Conservation (phyloP, 495 filamentous ascomycete species). For the Lineolata rhizophorae region DNA sequence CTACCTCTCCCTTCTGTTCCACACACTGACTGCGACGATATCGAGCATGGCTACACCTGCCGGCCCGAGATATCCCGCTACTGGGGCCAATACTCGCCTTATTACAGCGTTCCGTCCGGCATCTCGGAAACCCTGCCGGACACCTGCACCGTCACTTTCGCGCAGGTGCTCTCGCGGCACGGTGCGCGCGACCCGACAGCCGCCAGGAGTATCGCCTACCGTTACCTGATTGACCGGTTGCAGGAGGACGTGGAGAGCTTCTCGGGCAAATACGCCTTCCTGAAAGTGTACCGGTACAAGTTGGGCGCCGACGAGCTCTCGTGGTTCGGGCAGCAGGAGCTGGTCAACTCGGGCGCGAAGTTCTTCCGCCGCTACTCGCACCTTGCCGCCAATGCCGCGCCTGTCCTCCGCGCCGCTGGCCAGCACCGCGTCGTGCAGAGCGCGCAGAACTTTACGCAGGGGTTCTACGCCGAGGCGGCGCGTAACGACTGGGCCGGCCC, state of each 20-base stretch:
- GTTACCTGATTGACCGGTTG: slow-evolving; percentile 24
- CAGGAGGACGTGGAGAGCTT: slow-evolving; percentile 31
- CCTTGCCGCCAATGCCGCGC: slow-evolving; percentile 28
- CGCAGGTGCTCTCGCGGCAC: slow-evolving; percentile 58
- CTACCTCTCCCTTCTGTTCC: too few relatives aligned
- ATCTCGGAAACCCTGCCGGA: too few relatives aligned
- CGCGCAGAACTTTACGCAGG: slow-evolving; percentile 47
- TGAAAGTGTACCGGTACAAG: slow-evolving; percentile 45
- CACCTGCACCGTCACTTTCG: slow-evolving; percentile 63
- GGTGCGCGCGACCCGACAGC: slow-evolving; percentile 62
- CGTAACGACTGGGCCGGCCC: slow-evolving; percentile 29
- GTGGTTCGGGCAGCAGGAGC: slow-evolving; percentile 43
- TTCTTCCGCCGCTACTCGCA: slow-evolving; percentile 49
- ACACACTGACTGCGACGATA: slow-evolving; percentile 40
- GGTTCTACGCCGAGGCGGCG: too few relatives aligned
- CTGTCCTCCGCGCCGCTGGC: slow-evolving; percentile 52
- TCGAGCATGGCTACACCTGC: slow-evolving; percentile 42
- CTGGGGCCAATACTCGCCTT: slow-evolving; percentile 81
- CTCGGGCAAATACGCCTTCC: slow-evolving; percentile 34
- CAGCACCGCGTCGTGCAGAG: slow-evolving; percentile 53
- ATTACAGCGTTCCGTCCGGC: slow-evolving; percentile 39
- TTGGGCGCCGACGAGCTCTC: slow-evolving; percentile 61
- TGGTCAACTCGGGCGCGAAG: slow-evolving; percentile 49
- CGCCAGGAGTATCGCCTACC: slow-evolving; percentile 24
- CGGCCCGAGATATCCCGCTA: slow-evolving; percentile 33